Percentiles rank a stretch among this genome's conserved stretches.
Evolutionary conservation across 2,329 filamentous ascomycete genomes (phyloP).

Genomic region (Clarireedia paspali): DNA sequence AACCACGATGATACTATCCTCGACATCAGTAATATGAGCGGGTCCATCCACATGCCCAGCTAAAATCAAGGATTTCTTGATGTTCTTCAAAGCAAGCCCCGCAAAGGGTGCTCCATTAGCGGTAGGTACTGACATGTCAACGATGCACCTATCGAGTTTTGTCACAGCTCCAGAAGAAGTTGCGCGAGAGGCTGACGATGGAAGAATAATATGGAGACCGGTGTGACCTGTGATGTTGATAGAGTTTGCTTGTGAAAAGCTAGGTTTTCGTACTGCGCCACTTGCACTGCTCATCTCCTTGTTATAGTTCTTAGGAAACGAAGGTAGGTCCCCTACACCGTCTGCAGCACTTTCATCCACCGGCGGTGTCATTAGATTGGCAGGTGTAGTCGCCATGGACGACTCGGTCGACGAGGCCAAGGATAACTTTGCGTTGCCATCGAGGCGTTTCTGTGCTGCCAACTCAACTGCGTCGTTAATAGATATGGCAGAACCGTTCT

Average conservation of each 20-base stretch:
- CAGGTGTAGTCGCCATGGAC: conserved; percentile 33
- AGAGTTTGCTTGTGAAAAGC: conserved; percentile 53
- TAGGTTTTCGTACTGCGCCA: conserved; percentile 47
- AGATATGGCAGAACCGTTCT: conserved; percentile 46
- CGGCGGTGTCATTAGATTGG: conserved; percentile 20
- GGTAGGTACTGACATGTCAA: conserved; percentile 70
- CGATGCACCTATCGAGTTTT: conserved; percentile 60
- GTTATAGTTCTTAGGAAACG: conserved; percentile 46
- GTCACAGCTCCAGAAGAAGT: conserved; percentile 68
- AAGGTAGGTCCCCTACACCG: conserved; percentile 33
- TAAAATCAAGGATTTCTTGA: conserved; percentile 64
- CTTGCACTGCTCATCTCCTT: conserved; percentile 39
- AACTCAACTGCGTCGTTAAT: conserved; percentile 48
- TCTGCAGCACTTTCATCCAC: conserved; percentile 27
- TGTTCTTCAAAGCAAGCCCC: conserved; percentile 59
- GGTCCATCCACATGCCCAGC: conserved; percentile 73
- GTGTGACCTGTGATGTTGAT: conserved; percentile 60
- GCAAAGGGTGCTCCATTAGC: conserved; percentile 59
- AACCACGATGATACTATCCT: conserved; percentile 68
- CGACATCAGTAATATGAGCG: conserved; percentile 71
- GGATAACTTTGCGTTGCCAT: conserved; percentile 26
- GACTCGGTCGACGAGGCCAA: conserved; percentile 32
- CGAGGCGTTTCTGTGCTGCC: conserved; percentile 39
- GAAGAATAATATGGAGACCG: conserved; percentile 69
- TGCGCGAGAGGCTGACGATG: conserved; percentile 60